These are phyloP conservation scores for Trichoderma asperelloides DNA, from an alignment of 495 filamentous ascomycete genomes.

Conservation along the genomic window DNA sequence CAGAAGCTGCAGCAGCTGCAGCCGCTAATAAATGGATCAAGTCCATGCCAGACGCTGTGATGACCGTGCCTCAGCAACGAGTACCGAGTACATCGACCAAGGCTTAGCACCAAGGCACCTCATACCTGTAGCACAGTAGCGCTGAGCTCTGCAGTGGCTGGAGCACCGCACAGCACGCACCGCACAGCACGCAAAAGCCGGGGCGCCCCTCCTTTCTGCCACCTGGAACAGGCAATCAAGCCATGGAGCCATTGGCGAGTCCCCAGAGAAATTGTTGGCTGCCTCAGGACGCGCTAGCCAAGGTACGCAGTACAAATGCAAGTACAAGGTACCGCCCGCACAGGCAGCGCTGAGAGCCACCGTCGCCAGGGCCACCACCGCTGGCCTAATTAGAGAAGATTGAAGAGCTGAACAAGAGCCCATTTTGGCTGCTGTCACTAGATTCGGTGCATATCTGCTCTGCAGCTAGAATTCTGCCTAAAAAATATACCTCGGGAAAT, in stretches of 20 bases:
- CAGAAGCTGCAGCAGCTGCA: no score
- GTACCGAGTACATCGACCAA: no score
- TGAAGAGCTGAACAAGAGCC: no score
- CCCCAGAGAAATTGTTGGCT: constrained; percentile 7
- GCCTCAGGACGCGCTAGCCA: constrained; percentile 7
- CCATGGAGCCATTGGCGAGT: constrained; percentile 3
- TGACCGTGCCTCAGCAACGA: no score
- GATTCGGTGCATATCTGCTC: no score
- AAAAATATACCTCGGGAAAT: no score
- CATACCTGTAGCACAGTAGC: no score
- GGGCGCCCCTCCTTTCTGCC: not conserved
- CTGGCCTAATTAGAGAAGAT: not conserved
- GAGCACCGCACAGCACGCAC: not conserved
- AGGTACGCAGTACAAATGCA: not conserved
- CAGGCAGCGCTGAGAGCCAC: not conserved
- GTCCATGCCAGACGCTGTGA: no score
- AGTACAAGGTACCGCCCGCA: not conserved
- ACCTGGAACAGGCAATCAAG: not conserved
- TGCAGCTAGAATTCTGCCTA: not conserved
- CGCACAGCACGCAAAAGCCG: not conserved
- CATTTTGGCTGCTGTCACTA: no score
- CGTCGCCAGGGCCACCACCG: not conserved
- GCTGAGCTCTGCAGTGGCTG: not conserved
- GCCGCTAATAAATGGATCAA: no score
- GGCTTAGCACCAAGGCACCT: no score